Percentiles rank a stretch among this genome's conserved stretches.
phyloP scores from a whole-genome alignment of 371 early-diverging fungal genomes.

The Apophysomyces trapeziformis region DNA sequence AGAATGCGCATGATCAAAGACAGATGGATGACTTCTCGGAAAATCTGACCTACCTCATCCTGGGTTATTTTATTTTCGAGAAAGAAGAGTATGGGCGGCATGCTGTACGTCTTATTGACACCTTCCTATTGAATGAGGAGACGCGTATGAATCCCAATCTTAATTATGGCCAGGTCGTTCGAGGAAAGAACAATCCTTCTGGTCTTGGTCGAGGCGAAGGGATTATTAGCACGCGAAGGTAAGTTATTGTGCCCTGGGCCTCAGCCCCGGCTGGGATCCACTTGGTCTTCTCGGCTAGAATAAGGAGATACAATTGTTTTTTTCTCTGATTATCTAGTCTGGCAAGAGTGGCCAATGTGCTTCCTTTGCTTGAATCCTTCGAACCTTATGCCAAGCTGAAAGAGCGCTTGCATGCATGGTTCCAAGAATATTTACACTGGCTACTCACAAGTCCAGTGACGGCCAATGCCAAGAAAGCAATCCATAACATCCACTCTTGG shows the following conservation, averaged over 20 bases:
- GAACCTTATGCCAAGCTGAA: conserved; percentile 21
- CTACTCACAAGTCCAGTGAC: conserved; percentile 31
- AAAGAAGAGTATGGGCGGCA: conserved; percentile 35
- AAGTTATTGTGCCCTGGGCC: conserved; percentile 8
- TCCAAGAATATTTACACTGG: conserved; percentile 33
- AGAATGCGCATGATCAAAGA: conserved; percentile 33
- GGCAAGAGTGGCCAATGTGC: conserved; percentile 36
- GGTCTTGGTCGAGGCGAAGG: conserved; percentile 41
- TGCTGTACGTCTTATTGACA: conserved; percentile 32
- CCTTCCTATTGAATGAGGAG: conserved; percentile 36
- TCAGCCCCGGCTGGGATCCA: too few relatives aligned
- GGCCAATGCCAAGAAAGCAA: conserved; percentile 16
- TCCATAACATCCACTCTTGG: conserved; percentile 46
- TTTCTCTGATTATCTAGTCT: conserved; percentile 20
- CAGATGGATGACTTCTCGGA: conserved; percentile 46
- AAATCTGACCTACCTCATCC: conserved; percentile 30
- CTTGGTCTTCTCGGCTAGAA: too few relatives aligned
- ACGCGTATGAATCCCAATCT: conserved; percentile 50
- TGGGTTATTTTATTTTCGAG: conserved; percentile 37
- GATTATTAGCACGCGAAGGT: conserved; percentile 43
- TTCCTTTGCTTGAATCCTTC: conserved; percentile 29
- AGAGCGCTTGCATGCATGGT: conserved; percentile 30
- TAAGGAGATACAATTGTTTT: background rate
- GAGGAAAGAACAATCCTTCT: conserved; percentile 36
- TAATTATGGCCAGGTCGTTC: conserved; percentile 44